Conservation (phyloP, 176 grass and related monocot genomes). For the Tillandsia leiboldiana region DNA sequence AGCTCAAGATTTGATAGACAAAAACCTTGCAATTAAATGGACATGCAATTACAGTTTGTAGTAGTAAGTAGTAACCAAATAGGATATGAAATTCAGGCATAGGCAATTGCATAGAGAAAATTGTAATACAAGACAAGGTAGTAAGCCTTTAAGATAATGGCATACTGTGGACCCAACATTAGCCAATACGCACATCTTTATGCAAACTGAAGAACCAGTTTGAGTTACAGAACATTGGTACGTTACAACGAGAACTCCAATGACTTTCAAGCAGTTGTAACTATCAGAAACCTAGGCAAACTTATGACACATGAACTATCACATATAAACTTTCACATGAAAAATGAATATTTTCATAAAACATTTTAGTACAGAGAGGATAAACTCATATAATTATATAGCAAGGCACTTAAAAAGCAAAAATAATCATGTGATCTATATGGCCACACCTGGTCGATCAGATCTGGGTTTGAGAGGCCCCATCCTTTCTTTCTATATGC, state of each 20-base stretch:
- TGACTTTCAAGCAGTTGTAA: conserved; percentile 1
- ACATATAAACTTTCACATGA: background rate
- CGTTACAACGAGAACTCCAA: background rate
- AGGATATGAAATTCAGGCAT: background rate
- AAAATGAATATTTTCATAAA: no score
- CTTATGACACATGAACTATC: background rate
- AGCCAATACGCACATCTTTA: background rate
- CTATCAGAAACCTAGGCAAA: background rate
- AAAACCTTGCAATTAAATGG: background rate
- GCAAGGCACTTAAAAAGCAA: background rate
- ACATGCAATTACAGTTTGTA: background rate
- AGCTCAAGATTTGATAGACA: background rate
- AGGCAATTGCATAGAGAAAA: no score
- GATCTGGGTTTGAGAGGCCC: conserved; percentile 85
- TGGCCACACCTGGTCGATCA: conserved; percentile 65
- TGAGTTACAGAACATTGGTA: background rate
- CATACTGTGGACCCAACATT: background rate
- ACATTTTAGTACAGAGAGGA: conserved; percentile 6
- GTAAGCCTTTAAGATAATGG: background rate
- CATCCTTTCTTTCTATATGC: conserved; percentile 93
- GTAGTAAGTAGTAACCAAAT: background rate
- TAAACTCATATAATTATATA: background rate
- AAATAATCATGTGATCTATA: background rate
- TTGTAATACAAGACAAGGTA: no score
- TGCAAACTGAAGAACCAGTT: background rate